A percentile compares a stretch with the other conserved stretches of the same genome.
Conservation (phyloP, 78 protist species). For the Paratrimastix pyriformis region DNA sequence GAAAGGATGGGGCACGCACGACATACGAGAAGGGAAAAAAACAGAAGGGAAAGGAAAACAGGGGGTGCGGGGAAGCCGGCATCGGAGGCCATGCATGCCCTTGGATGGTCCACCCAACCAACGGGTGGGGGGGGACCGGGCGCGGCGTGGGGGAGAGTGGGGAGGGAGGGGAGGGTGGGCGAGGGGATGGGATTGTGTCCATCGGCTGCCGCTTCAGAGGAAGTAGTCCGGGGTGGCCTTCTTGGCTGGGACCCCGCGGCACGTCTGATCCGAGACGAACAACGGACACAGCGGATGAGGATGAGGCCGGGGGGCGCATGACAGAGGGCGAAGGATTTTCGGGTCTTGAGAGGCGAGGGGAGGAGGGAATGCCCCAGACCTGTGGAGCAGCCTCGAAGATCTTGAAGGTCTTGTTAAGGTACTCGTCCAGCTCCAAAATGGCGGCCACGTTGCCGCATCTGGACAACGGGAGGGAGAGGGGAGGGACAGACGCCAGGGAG, state of each 20-base stretch:
- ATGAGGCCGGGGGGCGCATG: neutral
- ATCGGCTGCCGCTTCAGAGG: constrained; percentile 40
- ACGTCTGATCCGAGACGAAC: neutral
- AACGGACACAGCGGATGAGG: neutral
- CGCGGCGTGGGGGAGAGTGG: neutral
- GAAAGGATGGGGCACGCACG: too few relatives aligned
- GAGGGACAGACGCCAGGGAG: too few relatives aligned
- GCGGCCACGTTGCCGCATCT: constrained; percentile 94
- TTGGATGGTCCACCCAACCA: too few relatives aligned
- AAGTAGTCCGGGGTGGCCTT: constrained; percentile 84
- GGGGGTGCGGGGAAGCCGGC: too few relatives aligned
- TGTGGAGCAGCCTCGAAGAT: constrained; percentile 88
- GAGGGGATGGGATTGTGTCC: too few relatives aligned
- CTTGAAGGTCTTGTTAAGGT: constrained; percentile 55
- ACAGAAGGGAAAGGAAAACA: too few relatives aligned
- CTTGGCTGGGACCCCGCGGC: constrained; percentile 72
- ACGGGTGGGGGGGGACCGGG: neutral
- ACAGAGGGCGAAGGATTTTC: neutral
- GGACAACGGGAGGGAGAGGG: too few relatives aligned
- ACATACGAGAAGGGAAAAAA: too few relatives aligned
- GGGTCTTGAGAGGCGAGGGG: too few relatives aligned
- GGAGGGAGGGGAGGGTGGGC: neutral
- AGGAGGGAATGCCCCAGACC: too few relatives aligned
- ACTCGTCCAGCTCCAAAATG: constrained; percentile 82
- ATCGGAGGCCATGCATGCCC: too few relatives aligned